Percentiles rank a stretch among this genome's conserved stretches.
Evolutionary conservation across 306 rosid genomes (phyloP).

Genomic region (Pyrus pyrifolia): DNA sequence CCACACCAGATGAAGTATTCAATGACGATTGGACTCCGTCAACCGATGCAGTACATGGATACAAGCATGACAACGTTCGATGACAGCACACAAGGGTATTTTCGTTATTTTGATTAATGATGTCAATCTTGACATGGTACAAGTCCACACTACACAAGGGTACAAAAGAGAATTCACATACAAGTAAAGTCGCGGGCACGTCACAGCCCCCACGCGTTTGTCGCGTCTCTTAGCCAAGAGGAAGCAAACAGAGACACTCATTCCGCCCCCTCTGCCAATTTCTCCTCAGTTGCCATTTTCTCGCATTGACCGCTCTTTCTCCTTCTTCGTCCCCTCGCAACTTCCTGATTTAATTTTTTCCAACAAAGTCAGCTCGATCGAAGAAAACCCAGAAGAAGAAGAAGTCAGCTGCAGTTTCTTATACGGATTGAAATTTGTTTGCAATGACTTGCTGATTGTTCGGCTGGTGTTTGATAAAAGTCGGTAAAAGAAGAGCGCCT

Average conservation of each 20-base stretch:
- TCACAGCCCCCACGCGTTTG: slow-evolving; percentile 20
- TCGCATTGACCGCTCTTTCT: not conserved
- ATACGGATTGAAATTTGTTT: not conserved
- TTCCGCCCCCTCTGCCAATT: not conserved
- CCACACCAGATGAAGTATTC: too few relatives aligned
- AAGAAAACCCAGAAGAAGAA: not conserved
- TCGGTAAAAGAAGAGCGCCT: not conserved
- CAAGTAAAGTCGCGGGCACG: not conserved
- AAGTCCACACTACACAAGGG: not conserved
- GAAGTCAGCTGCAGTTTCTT: not conserved
- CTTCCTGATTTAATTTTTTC: not conserved
- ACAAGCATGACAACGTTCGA: not conserved
- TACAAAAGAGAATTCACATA: not conserved
- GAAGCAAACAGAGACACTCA: slow-evolving; percentile 9
- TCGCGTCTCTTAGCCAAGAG: slow-evolving; percentile 7
- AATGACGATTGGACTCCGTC: too few relatives aligned
- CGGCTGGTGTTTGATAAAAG: not conserved
- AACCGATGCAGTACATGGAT: not conserved
- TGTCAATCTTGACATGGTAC: not conserved
- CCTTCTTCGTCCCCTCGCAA: not conserved
- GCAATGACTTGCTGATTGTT: not conserved
- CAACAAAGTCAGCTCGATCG: not conserved
- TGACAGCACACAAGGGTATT: not conserved
- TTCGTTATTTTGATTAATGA: not conserved
- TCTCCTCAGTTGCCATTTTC: slow-evolving; percentile 17